Conservation (phyloP, 495 filamentous ascomycete genomes). For the Penicillium malachiteum region DNA sequence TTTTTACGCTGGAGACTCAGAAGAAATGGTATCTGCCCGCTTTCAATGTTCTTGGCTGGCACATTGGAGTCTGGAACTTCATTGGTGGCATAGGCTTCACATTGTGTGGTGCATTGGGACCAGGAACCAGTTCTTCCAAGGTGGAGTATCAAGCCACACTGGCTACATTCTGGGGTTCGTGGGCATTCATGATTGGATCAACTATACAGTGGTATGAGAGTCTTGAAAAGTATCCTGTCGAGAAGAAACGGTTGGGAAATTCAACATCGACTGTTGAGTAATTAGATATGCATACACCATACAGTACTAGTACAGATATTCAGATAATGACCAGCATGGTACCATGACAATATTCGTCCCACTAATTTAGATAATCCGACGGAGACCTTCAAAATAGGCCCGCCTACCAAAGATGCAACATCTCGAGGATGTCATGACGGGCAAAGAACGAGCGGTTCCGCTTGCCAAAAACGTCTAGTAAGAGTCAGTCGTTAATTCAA, state of each 20-base stretch:
- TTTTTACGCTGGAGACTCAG: constrained; percentile 74
- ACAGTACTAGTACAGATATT: neutral
- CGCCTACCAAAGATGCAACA: constrained; percentile 42
- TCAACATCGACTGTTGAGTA: neutral
- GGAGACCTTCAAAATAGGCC: too few relatives aligned
- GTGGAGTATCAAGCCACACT: constrained; percentile 56
- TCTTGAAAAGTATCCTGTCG: constrained; percentile 60
- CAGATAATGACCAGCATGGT: neutral
- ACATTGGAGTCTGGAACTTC: constrained; percentile 58
- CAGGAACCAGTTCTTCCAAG: constrained; percentile 43
- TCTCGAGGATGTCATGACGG: constrained; percentile 67
- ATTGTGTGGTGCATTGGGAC: constrained; percentile 64
- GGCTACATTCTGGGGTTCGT: constrained; percentile 67
- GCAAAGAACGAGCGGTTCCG: constrained; percentile 68
- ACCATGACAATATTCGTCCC: neutral
- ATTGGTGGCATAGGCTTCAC: constrained; percentile 68
- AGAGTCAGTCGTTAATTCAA: neutral
- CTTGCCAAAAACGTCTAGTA: constrained; percentile 77
- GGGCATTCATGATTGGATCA: constrained; percentile 68
- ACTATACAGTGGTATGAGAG: constrained; percentile 65
- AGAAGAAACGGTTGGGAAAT: constrained; percentile 14
- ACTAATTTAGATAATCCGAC: too few relatives aligned
- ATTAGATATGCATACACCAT: constrained; percentile 1
- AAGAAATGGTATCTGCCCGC: constrained; percentile 63
- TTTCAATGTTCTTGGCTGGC: constrained; percentile 58